Evolutionary conservation across 2,329 filamentous ascomycete species (phyloP).

Genomic region (Hirsutella rhossiliensis): DNA sequence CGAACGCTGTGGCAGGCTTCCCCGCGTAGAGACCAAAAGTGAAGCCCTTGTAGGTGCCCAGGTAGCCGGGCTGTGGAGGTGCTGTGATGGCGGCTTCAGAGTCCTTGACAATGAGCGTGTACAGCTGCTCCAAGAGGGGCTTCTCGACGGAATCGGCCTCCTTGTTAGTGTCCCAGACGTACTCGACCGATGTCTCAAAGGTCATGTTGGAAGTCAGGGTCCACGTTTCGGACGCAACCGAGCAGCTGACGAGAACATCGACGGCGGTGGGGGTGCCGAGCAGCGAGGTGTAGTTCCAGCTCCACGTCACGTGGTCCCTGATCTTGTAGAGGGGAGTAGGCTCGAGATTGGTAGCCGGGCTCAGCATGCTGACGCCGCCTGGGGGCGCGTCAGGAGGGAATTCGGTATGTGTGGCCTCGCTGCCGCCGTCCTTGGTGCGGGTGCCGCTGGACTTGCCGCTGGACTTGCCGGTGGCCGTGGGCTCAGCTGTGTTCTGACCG

Average conservation of each 20-base stretch:
- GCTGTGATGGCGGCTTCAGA: conserved; percentile 38
- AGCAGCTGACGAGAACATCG: conserved; percentile 47
- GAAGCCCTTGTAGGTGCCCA: conserved; percentile 35
- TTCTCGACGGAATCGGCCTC: conserved; percentile 30
- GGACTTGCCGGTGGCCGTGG: conserved; percentile 14
- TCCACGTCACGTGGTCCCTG: conserved; percentile 45
- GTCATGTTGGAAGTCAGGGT: conserved; percentile 54
- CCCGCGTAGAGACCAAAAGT: conserved; percentile 46
- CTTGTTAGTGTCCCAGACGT: conserved; percentile 46
- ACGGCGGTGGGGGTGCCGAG: conserved; percentile 45
- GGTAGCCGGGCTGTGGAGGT: conserved; percentile 41
- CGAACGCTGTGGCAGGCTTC: conserved; percentile 36
- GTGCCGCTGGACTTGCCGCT: conserved; percentile 10
- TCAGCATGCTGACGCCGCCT: conserved; percentile 40
- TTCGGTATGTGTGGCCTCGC: conserved; percentile 20
- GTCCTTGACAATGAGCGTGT: conserved; percentile 52
- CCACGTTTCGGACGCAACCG: conserved; percentile 38
- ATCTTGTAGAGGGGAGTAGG: conserved; percentile 46
- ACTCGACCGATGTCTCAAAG: conserved; percentile 35
- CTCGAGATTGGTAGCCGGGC: conserved; percentile 31
- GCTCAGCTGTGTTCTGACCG: conserved; percentile 28
- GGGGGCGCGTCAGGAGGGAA: conserved; percentile 34
- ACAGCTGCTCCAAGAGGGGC: conserved; percentile 40
- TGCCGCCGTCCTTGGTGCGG: conserved; percentile 12
- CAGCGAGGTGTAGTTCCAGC: conserved; percentile 55